A percentile compares a stretch with the other conserved stretches of the same genome.
phyloP scores from a whole-genome alignment of 2,329 filamentous ascomycete genomes.

The Fusarium sp. region DNA sequence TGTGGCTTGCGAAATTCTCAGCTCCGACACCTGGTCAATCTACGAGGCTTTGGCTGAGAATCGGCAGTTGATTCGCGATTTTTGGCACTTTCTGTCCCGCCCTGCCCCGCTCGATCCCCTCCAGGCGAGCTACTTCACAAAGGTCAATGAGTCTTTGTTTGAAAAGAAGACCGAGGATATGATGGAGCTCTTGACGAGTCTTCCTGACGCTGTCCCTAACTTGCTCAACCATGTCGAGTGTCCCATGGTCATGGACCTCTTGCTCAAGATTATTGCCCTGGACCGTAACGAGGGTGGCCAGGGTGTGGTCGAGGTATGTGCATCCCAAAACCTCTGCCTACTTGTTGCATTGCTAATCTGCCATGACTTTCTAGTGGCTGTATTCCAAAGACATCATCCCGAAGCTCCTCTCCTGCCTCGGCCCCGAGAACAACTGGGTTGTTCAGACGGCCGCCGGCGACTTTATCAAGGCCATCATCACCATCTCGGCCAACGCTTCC shows the following conservation, averaged over 20 bases:
- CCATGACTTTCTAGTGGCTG: slow-evolving; percentile 72
- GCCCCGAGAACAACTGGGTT: slow-evolving; percentile 83
- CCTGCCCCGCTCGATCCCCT: slow-evolving; percentile 89
- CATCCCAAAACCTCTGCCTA: slow-evolving; percentile 1
- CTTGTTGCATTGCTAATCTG: slow-evolving; percentile 31
- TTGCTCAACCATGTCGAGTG: slow-evolving; percentile 95
- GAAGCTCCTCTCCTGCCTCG: slow-evolving; percentile 84
- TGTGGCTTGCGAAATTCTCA: slow-evolving; percentile 90
- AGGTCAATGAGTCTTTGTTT: slow-evolving; percentile 96
- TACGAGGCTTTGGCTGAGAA: slow-evolving; percentile 92
- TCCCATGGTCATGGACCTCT: slow-evolving; percentile 96
- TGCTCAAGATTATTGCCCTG: slow-evolving; percentile 95
- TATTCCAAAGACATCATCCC: slow-evolving; percentile 90
- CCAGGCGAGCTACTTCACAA: slow-evolving; percentile 97
- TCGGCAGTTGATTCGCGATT: slow-evolving; percentile 77
- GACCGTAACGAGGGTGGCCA: slow-evolving; percentile 92
- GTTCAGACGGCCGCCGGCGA: slow-evolving; percentile 97
- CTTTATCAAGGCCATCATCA: slow-evolving; percentile 98
- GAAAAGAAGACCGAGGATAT: slow-evolving; percentile 99
- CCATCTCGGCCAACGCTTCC: slow-evolving; percentile 96
- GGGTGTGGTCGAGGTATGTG: slow-evolving; percentile 87
- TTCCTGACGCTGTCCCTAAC: slow-evolving; percentile 82
- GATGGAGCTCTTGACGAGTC: slow-evolving; percentile 85
- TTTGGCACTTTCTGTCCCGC: slow-evolving; percentile 89
- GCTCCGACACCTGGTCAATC: slow-evolving; percentile 97